Conservation (phyloP, 2,329 filamentous ascomycete species). For the Mollisia scopiformis region DNA sequence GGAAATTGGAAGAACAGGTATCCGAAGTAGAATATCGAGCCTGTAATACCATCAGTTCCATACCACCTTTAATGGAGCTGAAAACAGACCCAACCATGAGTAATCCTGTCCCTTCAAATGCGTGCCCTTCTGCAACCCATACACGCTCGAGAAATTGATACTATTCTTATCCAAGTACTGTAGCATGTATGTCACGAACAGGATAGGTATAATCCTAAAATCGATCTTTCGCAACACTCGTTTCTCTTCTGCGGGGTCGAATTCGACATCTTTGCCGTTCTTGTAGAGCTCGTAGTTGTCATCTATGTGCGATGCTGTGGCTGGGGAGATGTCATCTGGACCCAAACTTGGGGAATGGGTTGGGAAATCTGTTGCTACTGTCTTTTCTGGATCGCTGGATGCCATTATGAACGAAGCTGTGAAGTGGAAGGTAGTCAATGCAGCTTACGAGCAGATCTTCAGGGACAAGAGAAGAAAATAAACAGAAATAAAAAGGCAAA, state of each 20-base stretch:
- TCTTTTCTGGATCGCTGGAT: constrained; percentile 9
- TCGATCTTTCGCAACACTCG: constrained; percentile 45
- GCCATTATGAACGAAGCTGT: constrained; percentile 7
- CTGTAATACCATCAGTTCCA: constrained; percentile 12
- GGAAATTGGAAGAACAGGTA: constrained; percentile 50
- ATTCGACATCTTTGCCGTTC: constrained; percentile 30
- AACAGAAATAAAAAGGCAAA: background rate
- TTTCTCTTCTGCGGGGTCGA: constrained; percentile 27
- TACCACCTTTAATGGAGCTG: background rate
- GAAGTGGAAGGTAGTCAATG: background rate
- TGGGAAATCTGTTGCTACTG: background rate
- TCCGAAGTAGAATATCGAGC: constrained; percentile 56
- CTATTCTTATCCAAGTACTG: constrained; percentile 48
- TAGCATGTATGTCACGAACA: constrained; percentile 60
- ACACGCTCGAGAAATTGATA: constrained; percentile 49
- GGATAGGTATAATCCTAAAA: constrained; percentile 50
- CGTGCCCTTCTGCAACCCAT: constrained; percentile 51
- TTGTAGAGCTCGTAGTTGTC: constrained; percentile 43
- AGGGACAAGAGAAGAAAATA: background rate
- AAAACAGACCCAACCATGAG: constrained; percentile 59
- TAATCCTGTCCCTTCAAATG: constrained; percentile 50
- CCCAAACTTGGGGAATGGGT: background rate
- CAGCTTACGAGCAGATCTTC: background rate
- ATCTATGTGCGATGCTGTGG: constrained; percentile 34
- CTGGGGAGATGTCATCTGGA: constrained; percentile 22